phyloP scores from a whole-genome alignment of 495 filamentous ascomycete genomes.

The Penicillium soppii region DNA sequence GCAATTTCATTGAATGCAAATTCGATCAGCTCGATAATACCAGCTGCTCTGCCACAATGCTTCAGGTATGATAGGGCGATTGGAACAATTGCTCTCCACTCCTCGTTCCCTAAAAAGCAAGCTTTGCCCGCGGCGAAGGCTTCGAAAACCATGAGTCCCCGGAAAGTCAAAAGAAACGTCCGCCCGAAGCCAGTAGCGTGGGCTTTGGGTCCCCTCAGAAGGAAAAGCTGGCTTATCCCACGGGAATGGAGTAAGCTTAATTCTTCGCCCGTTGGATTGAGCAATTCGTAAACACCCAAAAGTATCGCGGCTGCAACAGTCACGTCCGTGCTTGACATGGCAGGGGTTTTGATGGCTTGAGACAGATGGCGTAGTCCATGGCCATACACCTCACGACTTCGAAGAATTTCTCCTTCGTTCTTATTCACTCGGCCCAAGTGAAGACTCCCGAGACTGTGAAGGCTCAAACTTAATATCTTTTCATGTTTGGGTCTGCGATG shows the following conservation, averaged over 20 bases:
- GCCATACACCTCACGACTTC: constrained; percentile 27
- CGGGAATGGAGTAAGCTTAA: constrained; percentile 38
- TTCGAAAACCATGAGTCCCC: constrained; percentile 31
- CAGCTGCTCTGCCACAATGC: constrained; percentile 10
- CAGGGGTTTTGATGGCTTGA: constrained; percentile 11
- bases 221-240: constrained; percentile 30
- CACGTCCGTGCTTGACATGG: constrained; percentile 16
- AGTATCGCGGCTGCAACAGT: constrained; percentile 27
- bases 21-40: constrained; percentile 21
- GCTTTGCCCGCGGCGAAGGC: constrained; percentile 22
- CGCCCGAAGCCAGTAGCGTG: constrained; percentile 28
- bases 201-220: constrained; percentile 25
- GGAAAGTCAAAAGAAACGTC: constrained; percentile 29
- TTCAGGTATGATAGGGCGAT: constrained; percentile 16
- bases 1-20: constrained; percentile 26
- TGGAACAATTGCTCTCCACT: constrained; percentile 29
- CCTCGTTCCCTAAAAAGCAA: constrained; percentile 29
- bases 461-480: constrained; percentile 8
- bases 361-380: constrained; percentile 13
- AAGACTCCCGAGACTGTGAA: constrained; percentile 16
- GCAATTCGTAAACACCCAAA: constrained; percentile 33
- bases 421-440: constrained; percentile 19
- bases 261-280: constrained; percentile 21
- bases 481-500: constrained; percentile 7
- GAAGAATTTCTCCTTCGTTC: constrained; percentile 11